phyloP scores from a whole-genome alignment of 495 filamentous ascomycete species.

The Podospora comata region DNA sequence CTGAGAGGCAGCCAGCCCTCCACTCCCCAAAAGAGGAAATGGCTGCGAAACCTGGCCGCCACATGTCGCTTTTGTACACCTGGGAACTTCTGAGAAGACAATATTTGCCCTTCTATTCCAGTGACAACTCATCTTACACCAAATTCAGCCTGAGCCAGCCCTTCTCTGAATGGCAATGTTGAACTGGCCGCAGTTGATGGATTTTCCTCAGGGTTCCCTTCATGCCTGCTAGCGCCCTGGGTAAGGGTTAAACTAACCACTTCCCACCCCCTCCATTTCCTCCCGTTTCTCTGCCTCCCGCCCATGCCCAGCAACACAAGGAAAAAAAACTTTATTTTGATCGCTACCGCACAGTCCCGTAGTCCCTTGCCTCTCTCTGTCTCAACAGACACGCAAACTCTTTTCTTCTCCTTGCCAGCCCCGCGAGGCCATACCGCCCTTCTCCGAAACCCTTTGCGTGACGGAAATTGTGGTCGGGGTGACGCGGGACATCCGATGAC shows the following conservation, averaged over 20 bases:
- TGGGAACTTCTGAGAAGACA: neutral
- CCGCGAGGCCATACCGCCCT: neutral
- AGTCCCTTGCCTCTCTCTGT: neutral
- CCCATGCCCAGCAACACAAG: too few species aligned
- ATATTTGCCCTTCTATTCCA: neutral
- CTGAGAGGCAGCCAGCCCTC: conserved; percentile 2
- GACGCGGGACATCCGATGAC: neutral
- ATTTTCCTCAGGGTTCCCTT: neutral
- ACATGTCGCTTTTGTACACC: neutral
- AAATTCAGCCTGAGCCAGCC: neutral
- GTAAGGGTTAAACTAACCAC: neutral
- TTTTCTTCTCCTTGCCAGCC: neutral
- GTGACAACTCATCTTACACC: neutral
- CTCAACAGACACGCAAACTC: neutral
- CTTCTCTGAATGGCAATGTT: neutral
- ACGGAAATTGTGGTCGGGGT: neutral
- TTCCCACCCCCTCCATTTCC: neutral
- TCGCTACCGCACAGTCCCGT: neutral
- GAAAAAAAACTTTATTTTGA: neutral
- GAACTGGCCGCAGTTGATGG: neutral
- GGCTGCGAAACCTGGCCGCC: conserved; percentile 4
- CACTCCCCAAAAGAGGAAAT: conserved; percentile 2
- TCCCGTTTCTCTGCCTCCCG: neutral
- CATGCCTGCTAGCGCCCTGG: neutral
- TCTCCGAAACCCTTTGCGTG: neutral